Percentiles rank a stretch among this genome's conserved stretches.
Conservation (phyloP, 352 stramenopile genomes). For the Globisporangium apiculatum region DNA sequence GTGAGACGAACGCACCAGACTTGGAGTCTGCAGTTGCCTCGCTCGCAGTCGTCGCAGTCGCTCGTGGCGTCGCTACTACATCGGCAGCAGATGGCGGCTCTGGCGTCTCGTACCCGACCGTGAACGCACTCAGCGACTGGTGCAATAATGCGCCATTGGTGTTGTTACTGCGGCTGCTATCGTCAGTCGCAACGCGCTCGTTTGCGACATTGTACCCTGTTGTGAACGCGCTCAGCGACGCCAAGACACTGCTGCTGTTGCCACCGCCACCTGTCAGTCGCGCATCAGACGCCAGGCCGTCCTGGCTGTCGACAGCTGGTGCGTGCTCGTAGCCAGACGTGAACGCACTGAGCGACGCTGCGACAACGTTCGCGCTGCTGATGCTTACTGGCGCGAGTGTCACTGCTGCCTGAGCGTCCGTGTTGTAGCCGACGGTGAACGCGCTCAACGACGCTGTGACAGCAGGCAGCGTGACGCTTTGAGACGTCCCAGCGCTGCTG, state of each 20-base stretch:
- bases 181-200: not conserved
- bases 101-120: conserved; percentile 9
- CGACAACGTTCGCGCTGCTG: not conserved
- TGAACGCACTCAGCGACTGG: conserved; percentile 24
- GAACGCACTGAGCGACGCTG: conserved; percentile 22
- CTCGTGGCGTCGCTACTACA: not conserved
- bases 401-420: not conserved
- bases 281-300: too few species aligned
- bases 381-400: too few species aligned
- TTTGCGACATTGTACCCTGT: conserved; percentile 10
- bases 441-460: conserved; percentile 21
- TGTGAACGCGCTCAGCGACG: conserved; percentile 25
- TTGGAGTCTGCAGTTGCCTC: not conserved
- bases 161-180: not conserved
- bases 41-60: not conserved
- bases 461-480: conserved; percentile 8
- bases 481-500: not conserved
- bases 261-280: too few species aligned
- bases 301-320: not conserved
- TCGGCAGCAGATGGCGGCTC: not conserved
- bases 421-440: conserved; percentile 7
- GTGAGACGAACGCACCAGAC: not conserved
- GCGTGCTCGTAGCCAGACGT: conserved; percentile 15
- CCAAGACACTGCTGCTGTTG: not conserved
- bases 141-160: not conserved